These are phyloP conservation scores for Arthrobotrys sphaeroides DNA, from an alignment of 2,329 filamentous ascomycete species.

Conservation along the genomic window DNA sequence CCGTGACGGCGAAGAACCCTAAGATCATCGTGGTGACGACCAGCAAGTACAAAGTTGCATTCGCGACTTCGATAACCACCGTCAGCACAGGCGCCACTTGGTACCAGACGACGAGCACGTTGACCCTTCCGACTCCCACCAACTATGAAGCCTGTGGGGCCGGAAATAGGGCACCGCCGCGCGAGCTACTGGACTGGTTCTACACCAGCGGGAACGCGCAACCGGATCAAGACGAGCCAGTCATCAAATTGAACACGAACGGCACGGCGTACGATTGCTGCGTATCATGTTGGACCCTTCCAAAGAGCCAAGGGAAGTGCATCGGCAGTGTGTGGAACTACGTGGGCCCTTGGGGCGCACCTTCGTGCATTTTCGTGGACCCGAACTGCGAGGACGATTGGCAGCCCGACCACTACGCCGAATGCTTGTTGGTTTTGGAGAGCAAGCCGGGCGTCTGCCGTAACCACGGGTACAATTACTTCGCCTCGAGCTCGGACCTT, in stretches of 20 bases:
- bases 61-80: background rate
- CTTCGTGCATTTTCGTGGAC: background rate
- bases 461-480: background rate
- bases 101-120: background rate
- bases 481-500: background rate
- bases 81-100: background rate
- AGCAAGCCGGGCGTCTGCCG: background rate
- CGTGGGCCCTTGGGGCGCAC: background rate
- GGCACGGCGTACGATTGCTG: constrained; percentile 14
- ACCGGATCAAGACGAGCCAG: background rate
- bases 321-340: constrained; percentile 9
- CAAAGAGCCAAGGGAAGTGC: constrained; percentile 1
- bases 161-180: background rate
- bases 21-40: background rate
- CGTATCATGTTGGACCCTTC: constrained; percentile 16
- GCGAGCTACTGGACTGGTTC: background rate
- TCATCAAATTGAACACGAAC: background rate
- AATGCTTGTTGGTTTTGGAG: constrained; percentile 9
- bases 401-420: background rate
- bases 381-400: background rate
- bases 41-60: background rate
- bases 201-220: background rate
- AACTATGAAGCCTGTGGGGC: background rate
- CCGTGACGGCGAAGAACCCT: background rate
- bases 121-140: background rate